Base-by-base conservation (phyloP, 305 asterid genomes). In the Fraxinus albicans region DNA sequence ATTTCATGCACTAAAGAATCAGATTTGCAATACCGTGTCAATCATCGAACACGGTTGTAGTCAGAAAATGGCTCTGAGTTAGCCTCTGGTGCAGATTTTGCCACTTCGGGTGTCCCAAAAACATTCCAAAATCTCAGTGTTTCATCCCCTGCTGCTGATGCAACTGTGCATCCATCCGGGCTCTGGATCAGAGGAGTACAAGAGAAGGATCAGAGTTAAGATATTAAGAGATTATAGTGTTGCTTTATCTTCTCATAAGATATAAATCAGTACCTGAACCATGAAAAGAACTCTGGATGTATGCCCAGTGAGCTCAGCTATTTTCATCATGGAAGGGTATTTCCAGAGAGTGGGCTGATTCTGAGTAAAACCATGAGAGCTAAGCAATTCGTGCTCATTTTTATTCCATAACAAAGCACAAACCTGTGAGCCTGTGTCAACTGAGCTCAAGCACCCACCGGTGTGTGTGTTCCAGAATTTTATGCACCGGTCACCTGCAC, bases 41-140 rank as follows among this genome's bases (percentile, higher is more conserved):
- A n/a, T 89, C 84, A 93, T 86, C 95, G 82, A 73, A 93, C 91
- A 36, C 89, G 89, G 75, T 86, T 93, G 82, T 89, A 58, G 86
- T 93, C 92, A 82, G 95, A 93, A 79, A 93, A 93, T 4, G 95
- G 97, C 86, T 90, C 95, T 5, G 89, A 25, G 4, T 73, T 44
- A 55, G 91, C 72, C 90, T 89, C 89, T 35, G 90, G 87, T 17
- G 89, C 87, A 55, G 93, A 84, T 84, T 92, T 92, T 27, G 91
- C 90, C n/a, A 87, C 92, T 90, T 92, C 92, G 53, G 98, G 98
- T 63, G 92, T 86, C 75, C 98, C 98, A 53, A 92, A 94, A 15
- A 91, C 96, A 69, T 94, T 94, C 98, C 98, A 94, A 76, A 94
- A 90, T 85, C 94, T 83, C 35, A 92, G 93, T 25, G 98, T 94